These are phyloP conservation scores for Hypoxylon crocopeplum DNA, from an alignment of 495 filamentous ascomycete species.

Conservation along the genomic window DNA sequence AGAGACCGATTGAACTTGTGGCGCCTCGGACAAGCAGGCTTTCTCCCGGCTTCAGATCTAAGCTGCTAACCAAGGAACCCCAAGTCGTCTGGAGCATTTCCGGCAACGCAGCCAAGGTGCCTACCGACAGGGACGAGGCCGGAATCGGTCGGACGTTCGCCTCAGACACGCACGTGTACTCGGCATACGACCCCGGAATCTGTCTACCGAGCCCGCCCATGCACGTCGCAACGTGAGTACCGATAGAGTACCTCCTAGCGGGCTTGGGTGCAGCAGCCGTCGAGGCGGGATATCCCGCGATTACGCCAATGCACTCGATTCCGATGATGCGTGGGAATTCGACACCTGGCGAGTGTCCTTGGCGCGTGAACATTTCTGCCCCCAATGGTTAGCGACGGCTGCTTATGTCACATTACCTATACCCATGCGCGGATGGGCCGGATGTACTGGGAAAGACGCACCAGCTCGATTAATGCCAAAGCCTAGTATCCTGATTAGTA, in stretches of 20 bases:
- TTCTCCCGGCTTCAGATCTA: slow-evolving; percentile 51
- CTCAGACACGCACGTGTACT: slow-evolving; percentile 59
- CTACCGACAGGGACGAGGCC: slow-evolving; percentile 47
- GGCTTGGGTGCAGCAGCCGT: too few relatives aligned
- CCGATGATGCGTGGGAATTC: slow-evolving; percentile 57
- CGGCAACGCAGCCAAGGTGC: slow-evolving; percentile 55
- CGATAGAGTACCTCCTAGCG: too few relatives aligned
- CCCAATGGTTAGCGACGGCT: too few relatives aligned
- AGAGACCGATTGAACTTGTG: too few relatives aligned
- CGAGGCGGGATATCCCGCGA: slow-evolving; percentile 48
- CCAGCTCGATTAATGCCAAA: slow-evolving; percentile 61
- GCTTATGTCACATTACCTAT: too few relatives aligned
- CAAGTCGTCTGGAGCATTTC: slow-evolving; percentile 65
- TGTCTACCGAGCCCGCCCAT: too few relatives aligned
- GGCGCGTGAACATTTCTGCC: slow-evolving; percentile 62
- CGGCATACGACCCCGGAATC: slow-evolving; percentile 63
- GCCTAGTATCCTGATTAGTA: slow-evolving; percentile 58
- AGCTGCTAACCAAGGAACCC: slow-evolving; percentile 48
- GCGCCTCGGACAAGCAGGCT: slow-evolving; percentile 58
- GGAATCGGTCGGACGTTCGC: slow-evolving; percentile 52
- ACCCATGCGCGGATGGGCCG: slow-evolving; percentile 34
- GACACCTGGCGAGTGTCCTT: slow-evolving; percentile 55
- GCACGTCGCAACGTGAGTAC: too few relatives aligned
- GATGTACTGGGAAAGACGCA: too few relatives aligned
- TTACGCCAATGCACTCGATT: slow-evolving; percentile 59